phyloP scores from a whole-genome alignment of 352 stramenopile species.

The Phytophthora hybrid region DNA sequence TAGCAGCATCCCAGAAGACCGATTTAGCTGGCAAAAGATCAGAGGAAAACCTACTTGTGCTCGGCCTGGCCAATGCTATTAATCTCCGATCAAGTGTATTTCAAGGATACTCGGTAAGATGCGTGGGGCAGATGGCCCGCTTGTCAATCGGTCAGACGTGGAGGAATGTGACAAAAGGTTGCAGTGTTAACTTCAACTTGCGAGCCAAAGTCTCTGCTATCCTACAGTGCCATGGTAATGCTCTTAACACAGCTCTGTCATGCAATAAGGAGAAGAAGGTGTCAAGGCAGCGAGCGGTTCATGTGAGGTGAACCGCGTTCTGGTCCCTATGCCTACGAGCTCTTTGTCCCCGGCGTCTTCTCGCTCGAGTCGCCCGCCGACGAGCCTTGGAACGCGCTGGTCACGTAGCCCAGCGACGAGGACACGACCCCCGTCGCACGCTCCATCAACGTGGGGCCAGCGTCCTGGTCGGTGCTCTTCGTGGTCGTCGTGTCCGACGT shows the following conservation, averaged over 20 bases:
- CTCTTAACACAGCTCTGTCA: too few relatives aligned
- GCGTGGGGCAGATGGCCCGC: too few relatives aligned
- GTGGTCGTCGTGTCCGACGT: constrained; percentile 7
- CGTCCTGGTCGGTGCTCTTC: constrained; percentile 23
- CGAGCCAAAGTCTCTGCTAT: too few relatives aligned
- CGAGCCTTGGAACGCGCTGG: constrained; percentile 17
- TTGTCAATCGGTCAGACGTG: not conserved
- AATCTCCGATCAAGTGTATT: constrained; percentile 12
- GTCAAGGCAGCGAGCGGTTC: not conserved
- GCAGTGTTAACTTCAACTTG: not conserved
- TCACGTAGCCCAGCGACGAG: constrained; percentile 33
- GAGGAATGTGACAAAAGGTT: not conserved
- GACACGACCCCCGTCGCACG: constrained; percentile 20
- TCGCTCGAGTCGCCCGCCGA: not conserved
- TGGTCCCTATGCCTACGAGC: constrained; percentile 13
- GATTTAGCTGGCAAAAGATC: constrained; percentile 33
- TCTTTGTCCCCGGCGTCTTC: constrained; percentile 16
- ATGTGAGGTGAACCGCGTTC: not conserved
- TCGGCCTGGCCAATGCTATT: not conserved
- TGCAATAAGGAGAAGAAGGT: too few relatives aligned
- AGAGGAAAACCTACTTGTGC: constrained; percentile 21
- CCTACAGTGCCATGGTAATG: too few relatives aligned
- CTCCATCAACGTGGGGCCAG: constrained; percentile 40
- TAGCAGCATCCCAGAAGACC: constrained; percentile 23
- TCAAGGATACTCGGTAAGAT: constrained; percentile 5